phyloP scores from a whole-genome alignment of 2,329 filamentous ascomycete genomes.

The Colletotrichum higginsianum region DNA sequence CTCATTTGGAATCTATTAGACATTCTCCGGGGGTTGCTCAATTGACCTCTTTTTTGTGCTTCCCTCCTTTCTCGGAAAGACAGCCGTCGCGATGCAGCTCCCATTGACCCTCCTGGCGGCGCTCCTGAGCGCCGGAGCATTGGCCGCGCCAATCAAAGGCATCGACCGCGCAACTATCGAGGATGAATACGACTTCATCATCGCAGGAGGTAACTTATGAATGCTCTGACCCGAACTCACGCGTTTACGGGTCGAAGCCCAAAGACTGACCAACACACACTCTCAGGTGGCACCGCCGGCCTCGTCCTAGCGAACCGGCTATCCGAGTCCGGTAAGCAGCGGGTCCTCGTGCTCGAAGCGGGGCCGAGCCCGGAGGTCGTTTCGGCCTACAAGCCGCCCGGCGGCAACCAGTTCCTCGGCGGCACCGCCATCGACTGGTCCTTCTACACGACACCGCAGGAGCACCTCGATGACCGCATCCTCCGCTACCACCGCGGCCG shows the following conservation, averaged over 20 bases:
- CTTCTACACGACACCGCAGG: slow-evolving; percentile 46
- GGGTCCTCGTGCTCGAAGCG: slow-evolving; percentile 47
- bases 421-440: slow-evolving; percentile 47
- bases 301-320: slow-evolving; percentile 47
- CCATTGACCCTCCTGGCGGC: slow-evolving; percentile 16
- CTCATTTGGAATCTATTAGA: background rate
- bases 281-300: slow-evolving; percentile 46
- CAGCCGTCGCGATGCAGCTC: slow-evolving; percentile 22
- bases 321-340: slow-evolving; percentile 45
- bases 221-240: background rate
- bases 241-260: background rate
- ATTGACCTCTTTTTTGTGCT: background rate
- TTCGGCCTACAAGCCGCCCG: slow-evolving; percentile 45
- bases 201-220: slow-evolving; percentile 39
- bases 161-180: slow-evolving; percentile 40
- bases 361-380: slow-evolving; percentile 46
- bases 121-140: slow-evolving; percentile 20
- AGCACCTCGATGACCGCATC: slow-evolving; percentile 48
- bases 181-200: slow-evolving; percentile 45
- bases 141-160: slow-evolving; percentile 39
- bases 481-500: slow-evolving; percentile 50
- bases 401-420: slow-evolving; percentile 47
- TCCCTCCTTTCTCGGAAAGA: background rate
- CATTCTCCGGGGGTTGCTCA: background rate
- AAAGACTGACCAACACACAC: background rate